These are phyloP conservation scores for Salix exigua DNA, from an alignment of 345 rosid genomes.

Conservation along the genomic window DNA sequence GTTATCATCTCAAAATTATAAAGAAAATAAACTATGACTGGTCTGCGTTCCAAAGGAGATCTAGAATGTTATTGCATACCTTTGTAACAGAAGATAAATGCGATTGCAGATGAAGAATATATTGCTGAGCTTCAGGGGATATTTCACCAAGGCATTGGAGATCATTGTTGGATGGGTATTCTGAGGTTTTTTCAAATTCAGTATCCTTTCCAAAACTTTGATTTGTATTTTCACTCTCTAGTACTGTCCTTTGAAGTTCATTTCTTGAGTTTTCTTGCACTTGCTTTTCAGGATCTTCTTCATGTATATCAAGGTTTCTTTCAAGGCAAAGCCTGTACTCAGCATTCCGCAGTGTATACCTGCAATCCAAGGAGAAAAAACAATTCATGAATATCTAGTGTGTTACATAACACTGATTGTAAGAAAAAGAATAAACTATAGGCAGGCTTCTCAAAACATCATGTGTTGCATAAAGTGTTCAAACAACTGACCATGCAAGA, in stretches of 20 bases:
- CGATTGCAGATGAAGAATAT: constrained; percentile 68
- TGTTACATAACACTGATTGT: no score
- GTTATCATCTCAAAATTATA: not conserved
- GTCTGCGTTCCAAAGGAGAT: not conserved
- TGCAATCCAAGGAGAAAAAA: constrained; percentile 24
- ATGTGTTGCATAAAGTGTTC: not conserved
- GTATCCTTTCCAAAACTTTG: constrained; percentile 28
- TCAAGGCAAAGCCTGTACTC: constrained; percentile 93
- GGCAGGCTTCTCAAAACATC: constrained; percentile 2
- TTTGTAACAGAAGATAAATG: constrained; percentile 66
- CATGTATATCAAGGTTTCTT: constrained; percentile 58
- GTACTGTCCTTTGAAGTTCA: constrained; percentile 36
- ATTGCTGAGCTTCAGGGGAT: constrained; percentile 66
- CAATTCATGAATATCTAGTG: constrained; percentile 8
- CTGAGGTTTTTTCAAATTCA: constrained; percentile 25
- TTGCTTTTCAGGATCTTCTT: constrained; percentile 41
- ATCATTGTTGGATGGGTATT: constrained; percentile 33
- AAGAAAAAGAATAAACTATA: not conserved
- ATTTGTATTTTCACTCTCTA: constrained; percentile 32
- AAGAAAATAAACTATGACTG: not conserved
- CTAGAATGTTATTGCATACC: constrained; percentile 31
- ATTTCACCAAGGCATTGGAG: constrained; percentile 57
- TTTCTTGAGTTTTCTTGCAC: constrained; percentile 28
- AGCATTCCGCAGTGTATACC: constrained; percentile 88
- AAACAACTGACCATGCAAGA: not conserved